phyloP scores from a whole-genome alignment of 306 rosid species.

The Trichosanthes truncata region DNA sequence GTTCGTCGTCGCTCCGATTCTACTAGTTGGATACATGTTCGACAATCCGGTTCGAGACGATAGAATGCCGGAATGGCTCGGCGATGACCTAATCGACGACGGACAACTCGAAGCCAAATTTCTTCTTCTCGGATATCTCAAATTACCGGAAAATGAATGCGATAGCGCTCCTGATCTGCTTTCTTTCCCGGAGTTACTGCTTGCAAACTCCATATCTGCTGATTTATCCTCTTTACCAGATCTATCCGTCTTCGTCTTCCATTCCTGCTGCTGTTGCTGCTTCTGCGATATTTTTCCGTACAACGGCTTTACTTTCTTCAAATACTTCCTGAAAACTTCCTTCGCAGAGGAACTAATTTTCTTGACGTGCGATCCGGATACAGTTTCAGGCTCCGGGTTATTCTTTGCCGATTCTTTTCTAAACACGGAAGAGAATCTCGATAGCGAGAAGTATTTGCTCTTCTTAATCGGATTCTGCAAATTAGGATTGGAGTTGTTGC shows the following conservation, averaged over 20 bases:
- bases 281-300: constrained; percentile 32
- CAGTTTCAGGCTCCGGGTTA: constrained; percentile 11
- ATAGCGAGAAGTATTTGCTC: constrained; percentile 59
- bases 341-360: constrained; percentile 53
- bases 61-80: constrained; percentile 71
- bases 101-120: constrained; percentile 78
- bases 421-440: constrained; percentile 80
- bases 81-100: constrained; percentile 83
- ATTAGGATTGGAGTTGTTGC: neutral
- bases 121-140: constrained; percentile 52
- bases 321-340: constrained; percentile 67
- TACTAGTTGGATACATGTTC: neutral
- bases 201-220: neutral
- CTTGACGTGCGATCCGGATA: constrained; percentile 35
- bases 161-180: constrained; percentile 26
- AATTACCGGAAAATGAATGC: constrained; percentile 71
- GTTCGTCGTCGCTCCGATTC: neutral
- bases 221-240: constrained; percentile 11
- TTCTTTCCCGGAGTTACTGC: constrained; percentile 15
- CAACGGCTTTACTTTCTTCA: constrained; percentile 78
- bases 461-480: constrained; percentile 31
- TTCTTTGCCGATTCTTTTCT: constrained; percentile 25
- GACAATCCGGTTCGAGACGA: constrained; percentile 24
- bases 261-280: constrained; percentile 9
- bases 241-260: constrained; percentile 28